phyloP scores from a whole-genome alignment of 306 rosid species.

The Fragaria vesca region DNA sequence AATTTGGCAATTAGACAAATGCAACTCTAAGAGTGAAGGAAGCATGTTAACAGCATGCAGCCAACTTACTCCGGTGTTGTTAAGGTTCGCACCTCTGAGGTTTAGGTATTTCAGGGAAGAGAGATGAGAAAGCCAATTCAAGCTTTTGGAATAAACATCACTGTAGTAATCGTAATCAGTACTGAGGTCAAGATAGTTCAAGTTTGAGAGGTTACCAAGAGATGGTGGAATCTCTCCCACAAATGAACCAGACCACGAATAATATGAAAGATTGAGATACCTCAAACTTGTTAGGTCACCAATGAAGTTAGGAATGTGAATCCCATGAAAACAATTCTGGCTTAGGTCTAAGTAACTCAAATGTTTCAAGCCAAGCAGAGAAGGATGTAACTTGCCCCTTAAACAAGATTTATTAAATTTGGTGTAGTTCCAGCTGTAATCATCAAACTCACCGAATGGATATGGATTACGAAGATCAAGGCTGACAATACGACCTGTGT shows the following conservation, averaged over 20 bases:
- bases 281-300: not conserved
- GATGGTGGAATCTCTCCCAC: slow-evolving; percentile 7
- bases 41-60: not conserved
- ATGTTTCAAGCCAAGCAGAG: not conserved
- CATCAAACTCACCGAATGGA: not conserved
- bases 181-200: slow-evolving; percentile 19
- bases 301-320: not conserved
- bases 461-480: not conserved
- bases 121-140: slow-evolving; percentile 26
- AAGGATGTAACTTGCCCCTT: slow-evolving; percentile 4
- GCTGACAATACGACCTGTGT: not conserved
- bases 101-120: slow-evolving; percentile 23
- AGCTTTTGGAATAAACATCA: not conserved
- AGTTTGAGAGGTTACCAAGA: slow-evolving; percentile 21
- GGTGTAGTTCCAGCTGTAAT: not conserved
- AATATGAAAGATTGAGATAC: slow-evolving; percentile 19
- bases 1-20: not conserved
- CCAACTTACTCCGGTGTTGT: slow-evolving; percentile 15
- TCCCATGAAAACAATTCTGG: not conserved
- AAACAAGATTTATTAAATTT: no score
- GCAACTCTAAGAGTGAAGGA: slow-evolving; percentile 17
- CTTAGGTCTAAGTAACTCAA: not conserved
- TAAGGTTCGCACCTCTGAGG: slow-evolving; percentile 23
- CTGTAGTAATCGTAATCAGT: no score
- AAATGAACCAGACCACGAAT: not conserved